phyloP scores from a whole-genome alignment of 495 filamentous ascomycete species.

The Trichocladium uniseriatum region DNA sequence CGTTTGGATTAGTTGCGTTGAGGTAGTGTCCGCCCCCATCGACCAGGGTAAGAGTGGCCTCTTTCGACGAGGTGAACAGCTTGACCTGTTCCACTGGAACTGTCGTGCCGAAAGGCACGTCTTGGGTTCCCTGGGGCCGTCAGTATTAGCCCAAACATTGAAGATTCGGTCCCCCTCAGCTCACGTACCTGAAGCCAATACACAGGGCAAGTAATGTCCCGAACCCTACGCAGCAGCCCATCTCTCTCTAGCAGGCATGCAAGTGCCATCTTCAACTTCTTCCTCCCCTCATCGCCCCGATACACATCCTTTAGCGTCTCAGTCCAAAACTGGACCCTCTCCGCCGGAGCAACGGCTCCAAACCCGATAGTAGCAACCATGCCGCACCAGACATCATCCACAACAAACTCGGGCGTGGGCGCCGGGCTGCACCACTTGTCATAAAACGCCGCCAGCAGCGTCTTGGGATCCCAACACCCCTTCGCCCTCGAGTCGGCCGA shows the following conservation, averaged over 20 bases:
- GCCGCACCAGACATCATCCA: conserved; percentile 45
- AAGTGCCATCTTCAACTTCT: conserved; percentile 46
- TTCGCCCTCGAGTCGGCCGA: conserved; percentile 42
- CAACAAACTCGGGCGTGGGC: conserved; percentile 44
- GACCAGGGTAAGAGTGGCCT: conserved; percentile 40
- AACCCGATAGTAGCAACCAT: conserved; percentile 50
- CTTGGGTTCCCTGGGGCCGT: conserved; percentile 45
- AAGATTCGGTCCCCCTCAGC: background rate
- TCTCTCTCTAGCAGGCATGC: conserved; percentile 49
- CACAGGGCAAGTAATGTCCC: conserved; percentile 51
- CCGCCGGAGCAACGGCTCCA: conserved; percentile 34
- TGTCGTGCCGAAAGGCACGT: conserved; percentile 40
- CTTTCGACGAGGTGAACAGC: conserved; percentile 43
- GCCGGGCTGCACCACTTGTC: conserved; percentile 37
- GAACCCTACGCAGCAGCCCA: conserved; percentile 43
- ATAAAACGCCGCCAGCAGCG: conserved; percentile 33
- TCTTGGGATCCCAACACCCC: conserved; percentile 49
- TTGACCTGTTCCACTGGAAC: conserved; percentile 49
- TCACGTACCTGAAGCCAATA: conserved; percentile 51
- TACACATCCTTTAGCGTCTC: conserved; percentile 47
- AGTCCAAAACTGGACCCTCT: conserved; percentile 42
- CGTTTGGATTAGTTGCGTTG: conserved; percentile 45
- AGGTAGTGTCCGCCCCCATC: conserved; percentile 51
- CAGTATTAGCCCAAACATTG: background rate
- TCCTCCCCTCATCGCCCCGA: conserved; percentile 48